Evolutionary conservation across 1,139 yeast species (phyloP).

Genomic region (Geotrichum fermentans): DNA sequence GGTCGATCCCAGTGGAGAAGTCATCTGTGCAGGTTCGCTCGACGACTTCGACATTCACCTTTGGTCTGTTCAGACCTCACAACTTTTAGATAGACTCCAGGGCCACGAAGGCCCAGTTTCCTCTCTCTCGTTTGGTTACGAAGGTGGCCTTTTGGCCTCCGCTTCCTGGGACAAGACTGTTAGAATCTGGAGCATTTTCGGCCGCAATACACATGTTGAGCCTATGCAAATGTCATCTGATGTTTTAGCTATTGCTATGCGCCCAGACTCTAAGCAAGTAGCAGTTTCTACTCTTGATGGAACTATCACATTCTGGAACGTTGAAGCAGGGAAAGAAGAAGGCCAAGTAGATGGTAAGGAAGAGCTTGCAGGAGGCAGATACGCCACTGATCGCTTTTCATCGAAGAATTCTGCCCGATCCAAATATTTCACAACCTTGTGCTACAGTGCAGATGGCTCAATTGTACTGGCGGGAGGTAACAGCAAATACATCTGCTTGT

Average conservation of each 20-base stretch:
- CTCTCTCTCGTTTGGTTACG: slow-evolving; percentile 77
- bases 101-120: slow-evolving; percentile 98
- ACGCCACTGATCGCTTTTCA: slow-evolving; percentile 72
- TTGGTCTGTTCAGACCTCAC: slow-evolving; percentile 97
- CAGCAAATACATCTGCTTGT: slow-evolving; percentile 83
- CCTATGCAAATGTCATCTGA: slow-evolving; percentile 84
- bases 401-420: slow-evolving; percentile 79
- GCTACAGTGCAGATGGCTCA: slow-evolving; percentile 85
- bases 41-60: slow-evolving; percentile 88
- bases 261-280: slow-evolving; percentile 88
- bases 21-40: slow-evolving; percentile 90
- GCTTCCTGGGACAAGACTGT: slow-evolving; percentile 97
- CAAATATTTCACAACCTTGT: slow-evolving; percentile 72
- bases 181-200: slow-evolving; percentile 87
- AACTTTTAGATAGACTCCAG: slow-evolving; percentile 73
- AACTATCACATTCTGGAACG: slow-evolving; percentile 75
- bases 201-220: slow-evolving; percentile 73
- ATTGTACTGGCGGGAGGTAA: slow-evolving; percentile 90
- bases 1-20: slow-evolving; percentile 95
- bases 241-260: slow-evolving; percentile 75
- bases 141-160: slow-evolving; percentile 69
- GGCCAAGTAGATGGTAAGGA: slow-evolving; percentile 81
- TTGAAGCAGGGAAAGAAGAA: slow-evolving; percentile 73
- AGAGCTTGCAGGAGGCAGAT: slow-evolving; percentile 86
- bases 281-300: slow-evolving; percentile 91